phyloP scores from a whole-genome alignment of 2,329 filamentous ascomycete genomes.

The Pseudopithomyces chartarum region DNA sequence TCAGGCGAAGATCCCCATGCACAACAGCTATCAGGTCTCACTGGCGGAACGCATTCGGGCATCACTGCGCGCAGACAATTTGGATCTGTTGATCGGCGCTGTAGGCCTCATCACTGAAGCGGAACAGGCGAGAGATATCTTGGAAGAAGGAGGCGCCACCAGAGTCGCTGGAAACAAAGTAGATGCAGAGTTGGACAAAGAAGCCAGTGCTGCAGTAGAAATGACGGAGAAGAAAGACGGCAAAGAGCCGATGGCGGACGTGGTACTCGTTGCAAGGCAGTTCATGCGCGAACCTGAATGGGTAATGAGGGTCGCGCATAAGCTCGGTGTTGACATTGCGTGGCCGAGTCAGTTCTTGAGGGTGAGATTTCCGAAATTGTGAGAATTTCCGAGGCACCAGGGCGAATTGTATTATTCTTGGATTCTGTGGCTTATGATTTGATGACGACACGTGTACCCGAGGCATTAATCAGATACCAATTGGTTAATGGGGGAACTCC shows the following conservation, averaged over 20 bases:
- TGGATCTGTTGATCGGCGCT: conserved; percentile 55
- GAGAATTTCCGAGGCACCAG: background rate
- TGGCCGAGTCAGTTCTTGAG: conserved; percentile 55
- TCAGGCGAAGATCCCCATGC: conserved; percentile 49
- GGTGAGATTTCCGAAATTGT: conserved; percentile 38
- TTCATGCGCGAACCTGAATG: conserved; percentile 62
- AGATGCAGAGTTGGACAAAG: conserved; percentile 31
- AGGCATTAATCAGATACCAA: no score
- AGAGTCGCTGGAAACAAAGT: background rate
- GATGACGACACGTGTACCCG: no score
- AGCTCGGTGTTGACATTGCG: conserved; percentile 54
- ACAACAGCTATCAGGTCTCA: conserved; percentile 55
- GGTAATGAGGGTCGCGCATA: conserved; percentile 58
- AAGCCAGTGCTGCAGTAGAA: conserved; percentile 35
- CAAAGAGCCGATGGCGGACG: conserved; percentile 50
- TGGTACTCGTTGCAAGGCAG: conserved; percentile 58
- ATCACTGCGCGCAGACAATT: conserved; percentile 42
- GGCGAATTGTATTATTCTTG: no score
- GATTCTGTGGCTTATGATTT: no score
- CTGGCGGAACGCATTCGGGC: conserved; percentile 54
- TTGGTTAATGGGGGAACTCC: no score
- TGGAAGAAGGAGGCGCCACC: conserved; percentile 34
- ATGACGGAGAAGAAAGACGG: conserved; percentile 42
- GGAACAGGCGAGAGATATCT: conserved; percentile 55
- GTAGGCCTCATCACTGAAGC: conserved; percentile 61